Evolutionary conservation across 2,329 filamentous ascomycete genomes (phyloP).

Genomic region (Xylaria multiplex): DNA sequence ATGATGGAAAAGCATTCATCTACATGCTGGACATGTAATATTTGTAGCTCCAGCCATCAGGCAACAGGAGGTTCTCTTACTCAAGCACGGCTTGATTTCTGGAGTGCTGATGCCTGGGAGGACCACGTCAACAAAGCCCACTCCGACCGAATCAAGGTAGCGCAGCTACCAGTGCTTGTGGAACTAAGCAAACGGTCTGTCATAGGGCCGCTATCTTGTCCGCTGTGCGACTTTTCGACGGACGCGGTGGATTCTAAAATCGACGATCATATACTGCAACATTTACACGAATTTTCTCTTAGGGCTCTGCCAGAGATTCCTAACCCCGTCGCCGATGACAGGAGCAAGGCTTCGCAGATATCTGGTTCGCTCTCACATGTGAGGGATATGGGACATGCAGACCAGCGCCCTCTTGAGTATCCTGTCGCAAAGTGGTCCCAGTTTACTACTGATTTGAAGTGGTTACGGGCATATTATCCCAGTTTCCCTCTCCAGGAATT

Average conservation of each 20-base stretch:
- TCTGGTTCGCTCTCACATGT: slow-evolving; percentile 14
- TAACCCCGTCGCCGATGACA: background rate
- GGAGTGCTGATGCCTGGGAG: slow-evolving; percentile 3
- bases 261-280: slow-evolving; percentile 11
- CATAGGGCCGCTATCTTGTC: background rate
- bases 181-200: slow-evolving; percentile 9
- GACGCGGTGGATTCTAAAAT: background rate
- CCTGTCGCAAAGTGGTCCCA: no score
- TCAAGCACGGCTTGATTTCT: background rate
- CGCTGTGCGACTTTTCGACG: slow-evolving; percentile 5
- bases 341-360: slow-evolving; percentile 3
- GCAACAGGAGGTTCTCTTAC: no score
- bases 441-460: no score
- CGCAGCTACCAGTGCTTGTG: background rate
- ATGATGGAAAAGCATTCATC: slow-evolving; percentile 5
- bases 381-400: background rate
- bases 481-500: no score
- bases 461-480: no score
- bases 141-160: background rate
- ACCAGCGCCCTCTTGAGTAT: no score
- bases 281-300: slow-evolving; percentile 14
- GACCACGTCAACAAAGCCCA: slow-evolving; percentile 1
- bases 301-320: background rate
- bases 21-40: slow-evolving; percentile 4
- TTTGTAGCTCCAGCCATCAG: background rate